Percentiles rank a stretch among this genome's conserved stretches.
These are phyloP conservation scores for Endotrypanum monterogeii DNA, from an alignment of 208 protist genomes.

Conservation along the genomic window DNA sequence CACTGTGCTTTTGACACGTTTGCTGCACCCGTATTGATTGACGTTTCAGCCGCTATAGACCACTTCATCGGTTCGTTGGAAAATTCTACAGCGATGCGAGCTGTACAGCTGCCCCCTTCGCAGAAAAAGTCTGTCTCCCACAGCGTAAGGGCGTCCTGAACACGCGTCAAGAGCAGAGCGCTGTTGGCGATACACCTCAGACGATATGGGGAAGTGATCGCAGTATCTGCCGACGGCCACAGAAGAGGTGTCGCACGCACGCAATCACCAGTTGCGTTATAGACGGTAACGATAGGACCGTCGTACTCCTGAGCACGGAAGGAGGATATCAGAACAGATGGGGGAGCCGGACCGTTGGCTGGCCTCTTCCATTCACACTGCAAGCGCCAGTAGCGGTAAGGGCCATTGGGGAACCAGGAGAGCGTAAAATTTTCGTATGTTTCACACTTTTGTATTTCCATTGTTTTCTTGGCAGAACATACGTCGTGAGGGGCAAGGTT, in stretches of 20 bases:
- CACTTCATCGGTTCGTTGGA: constrained; percentile 39
- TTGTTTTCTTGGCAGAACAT: constrained; percentile 9
- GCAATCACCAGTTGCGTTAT: constrained; percentile 16
- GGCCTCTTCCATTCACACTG: background rate
- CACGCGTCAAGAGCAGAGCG: constrained; percentile 6
- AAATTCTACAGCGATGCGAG: constrained; percentile 35
- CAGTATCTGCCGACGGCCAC: constrained; percentile 10
- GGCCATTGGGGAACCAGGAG: constrained; percentile 25
- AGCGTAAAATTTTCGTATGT: constrained; percentile 1
- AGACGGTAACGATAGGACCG: constrained; percentile 23
- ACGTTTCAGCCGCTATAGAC: constrained; percentile 21
- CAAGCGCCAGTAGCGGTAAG: constrained; percentile 34
- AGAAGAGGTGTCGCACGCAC: constrained; percentile 17
- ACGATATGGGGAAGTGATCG: background rate
- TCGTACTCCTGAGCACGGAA: constrained; percentile 26
- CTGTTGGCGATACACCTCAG: constrained; percentile 15
- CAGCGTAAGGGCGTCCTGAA: constrained; percentile 11
- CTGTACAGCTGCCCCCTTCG: constrained; percentile 15
- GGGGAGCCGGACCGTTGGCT: background rate
- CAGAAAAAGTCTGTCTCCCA: constrained; percentile 22
- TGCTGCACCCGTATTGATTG: constrained; percentile 6
- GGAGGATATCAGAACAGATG: constrained; percentile 6
- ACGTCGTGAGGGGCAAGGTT: background rate
- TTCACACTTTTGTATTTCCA: background rate
- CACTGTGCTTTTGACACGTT: background rate